These are phyloP conservation scores for Fusarium circinatum DNA, from an alignment of 2,329 filamentous ascomycete genomes.

Conservation along the genomic window DNA sequence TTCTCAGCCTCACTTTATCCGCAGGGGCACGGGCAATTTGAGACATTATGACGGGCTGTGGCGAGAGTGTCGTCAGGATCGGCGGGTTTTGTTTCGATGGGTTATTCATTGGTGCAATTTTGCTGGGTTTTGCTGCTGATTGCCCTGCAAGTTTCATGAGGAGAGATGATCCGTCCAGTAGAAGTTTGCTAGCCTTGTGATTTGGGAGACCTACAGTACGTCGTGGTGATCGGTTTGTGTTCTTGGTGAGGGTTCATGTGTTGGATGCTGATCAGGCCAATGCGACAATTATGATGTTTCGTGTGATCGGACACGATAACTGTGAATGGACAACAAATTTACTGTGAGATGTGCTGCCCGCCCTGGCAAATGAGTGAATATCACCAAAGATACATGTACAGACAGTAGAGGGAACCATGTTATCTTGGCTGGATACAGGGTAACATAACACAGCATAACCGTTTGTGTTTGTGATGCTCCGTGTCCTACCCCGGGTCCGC, in stretches of 20 bases:
- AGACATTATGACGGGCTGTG: conserved; percentile 24
- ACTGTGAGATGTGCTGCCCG: not conserved
- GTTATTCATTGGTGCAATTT: conserved; percentile 17
- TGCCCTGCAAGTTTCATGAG: conserved; percentile 7
- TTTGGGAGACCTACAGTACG: not conserved
- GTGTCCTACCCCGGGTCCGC: conserved; percentile 30
- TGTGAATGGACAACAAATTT: not conserved
- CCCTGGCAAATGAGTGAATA: not conserved
- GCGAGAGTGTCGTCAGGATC: conserved; percentile 33
- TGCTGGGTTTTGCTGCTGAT: conserved; percentile 6
- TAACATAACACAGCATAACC: conserved; percentile 16
- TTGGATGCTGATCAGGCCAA: conserved; percentile 11
- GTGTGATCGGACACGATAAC: not conserved
- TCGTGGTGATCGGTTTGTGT: not conserved
- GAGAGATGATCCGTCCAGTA: conserved; percentile 9
- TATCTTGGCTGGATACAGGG: conserved; percentile 20
- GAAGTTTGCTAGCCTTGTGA: not conserved
- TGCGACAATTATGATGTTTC: conserved; percentile 10
- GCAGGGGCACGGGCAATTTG: conserved; percentile 28
- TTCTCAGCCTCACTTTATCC: conserved; percentile 31
- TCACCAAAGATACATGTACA: not conserved
- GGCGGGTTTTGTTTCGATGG: conserved; percentile 2
- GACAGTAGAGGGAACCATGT: not conserved
- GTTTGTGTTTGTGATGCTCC: conserved; percentile 13
- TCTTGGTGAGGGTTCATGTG: not conserved